Percentiles rank a stretch among this genome's conserved stretches.
phyloP scores from a whole-genome alignment of 805 yeast species.

The Candida tibetensis region DNA sequence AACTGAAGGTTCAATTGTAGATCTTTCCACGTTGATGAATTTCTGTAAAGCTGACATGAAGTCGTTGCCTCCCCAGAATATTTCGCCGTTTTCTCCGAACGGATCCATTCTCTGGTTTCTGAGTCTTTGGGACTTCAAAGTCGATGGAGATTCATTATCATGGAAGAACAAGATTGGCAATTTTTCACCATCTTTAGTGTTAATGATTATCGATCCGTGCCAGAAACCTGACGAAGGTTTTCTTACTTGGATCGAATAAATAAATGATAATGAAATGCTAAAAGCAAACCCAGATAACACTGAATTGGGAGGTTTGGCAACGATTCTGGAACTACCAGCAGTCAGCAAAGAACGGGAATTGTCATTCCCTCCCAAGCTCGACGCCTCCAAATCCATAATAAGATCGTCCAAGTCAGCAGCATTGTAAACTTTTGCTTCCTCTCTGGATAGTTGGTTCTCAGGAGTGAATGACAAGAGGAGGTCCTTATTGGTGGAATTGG shows the following conservation, averaged over 20 bases:
- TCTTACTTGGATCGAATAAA: conserved; percentile 80
- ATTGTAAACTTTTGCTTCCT: conserved; percentile 47
- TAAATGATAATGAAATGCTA: conserved; percentile 52
- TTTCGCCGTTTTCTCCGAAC: conserved; percentile 50
- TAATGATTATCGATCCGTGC: conserved; percentile 82
- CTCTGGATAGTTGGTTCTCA: conserved; percentile 43
- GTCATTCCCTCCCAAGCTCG: conserved; percentile 13
- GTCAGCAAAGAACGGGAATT: not conserved
- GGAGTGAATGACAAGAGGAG: conserved; percentile 69
- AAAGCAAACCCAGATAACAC: conserved; percentile 66
- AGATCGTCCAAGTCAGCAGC: conserved; percentile 47
- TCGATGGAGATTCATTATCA: conserved; percentile 81
- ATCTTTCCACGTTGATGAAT: conserved; percentile 61
- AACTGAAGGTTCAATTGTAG: conserved; percentile 70
- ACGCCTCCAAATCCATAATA: conserved; percentile 17
- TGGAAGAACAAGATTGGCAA: conserved; percentile 89
- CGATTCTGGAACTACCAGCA: conserved; percentile 14
- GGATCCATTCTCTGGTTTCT: conserved; percentile 71
- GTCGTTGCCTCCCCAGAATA: conserved; percentile 92
- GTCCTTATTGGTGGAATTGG: conserved; percentile 50
- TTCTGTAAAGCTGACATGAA: conserved; percentile 55
- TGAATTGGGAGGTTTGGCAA: conserved; percentile 51
- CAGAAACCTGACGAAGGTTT: conserved; percentile 86
- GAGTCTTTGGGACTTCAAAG: conserved; percentile 56
- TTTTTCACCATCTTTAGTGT: conserved; percentile 63